A percentile compares a stretch with the other conserved stretches of the same genome.
These are phyloP conservation scores for Excoecaria cochinchinensis DNA, from an alignment of 345 rosid species.

Conservation along the genomic window DNA sequence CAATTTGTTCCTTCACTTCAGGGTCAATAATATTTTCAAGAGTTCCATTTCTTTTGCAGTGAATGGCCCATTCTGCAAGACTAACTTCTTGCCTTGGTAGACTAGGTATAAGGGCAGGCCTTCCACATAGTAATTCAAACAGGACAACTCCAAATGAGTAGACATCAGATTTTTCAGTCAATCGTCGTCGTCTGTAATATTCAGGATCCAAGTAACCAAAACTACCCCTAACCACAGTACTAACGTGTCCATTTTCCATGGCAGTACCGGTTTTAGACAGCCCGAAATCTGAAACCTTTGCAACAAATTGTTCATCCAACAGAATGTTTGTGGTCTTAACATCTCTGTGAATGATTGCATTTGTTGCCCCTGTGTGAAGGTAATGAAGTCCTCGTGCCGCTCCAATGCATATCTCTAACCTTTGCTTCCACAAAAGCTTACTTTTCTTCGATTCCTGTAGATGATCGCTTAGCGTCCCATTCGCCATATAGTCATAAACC, in stretches of 20 bases:
- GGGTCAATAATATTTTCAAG: slow-evolving; percentile 70
- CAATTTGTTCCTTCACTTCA: slow-evolving; percentile 46
- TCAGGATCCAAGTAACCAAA: slow-evolving; percentile 92
- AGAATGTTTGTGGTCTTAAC: slow-evolving; percentile 93
- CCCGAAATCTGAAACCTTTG: slow-evolving; percentile 86
- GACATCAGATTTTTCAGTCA: slow-evolving; percentile 83
- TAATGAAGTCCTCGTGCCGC: slow-evolving; percentile 86
- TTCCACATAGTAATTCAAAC: slow-evolving; percentile 68
- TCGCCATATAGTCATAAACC: slow-evolving; percentile 84
- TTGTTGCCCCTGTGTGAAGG: slow-evolving; percentile 85
- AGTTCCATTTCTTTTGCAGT: slow-evolving; percentile 48
- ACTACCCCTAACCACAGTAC: slow-evolving; percentile 85
- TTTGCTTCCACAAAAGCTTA: slow-evolving; percentile 62
- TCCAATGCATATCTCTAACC: slow-evolving; percentile 74
- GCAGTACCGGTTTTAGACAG: slow-evolving; percentile 75
- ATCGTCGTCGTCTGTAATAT: slow-evolving; percentile 73
- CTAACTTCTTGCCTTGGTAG: slow-evolving; percentile 80
- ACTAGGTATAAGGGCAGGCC: slow-evolving; percentile 69
- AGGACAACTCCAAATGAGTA: slow-evolving; percentile 92
- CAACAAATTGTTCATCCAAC: slow-evolving; percentile 77
- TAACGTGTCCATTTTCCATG: slow-evolving; percentile 79
- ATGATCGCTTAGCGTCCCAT: slow-evolving; percentile 77
- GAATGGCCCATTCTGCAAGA: slow-evolving; percentile 80
- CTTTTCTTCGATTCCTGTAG: slow-evolving; percentile 55
- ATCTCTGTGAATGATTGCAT: slow-evolving; percentile 89